These are phyloP conservation scores for Diversispora epigaea DNA, from an alignment of 192 early-diverging fungal species.

Conservation along the genomic window DNA sequence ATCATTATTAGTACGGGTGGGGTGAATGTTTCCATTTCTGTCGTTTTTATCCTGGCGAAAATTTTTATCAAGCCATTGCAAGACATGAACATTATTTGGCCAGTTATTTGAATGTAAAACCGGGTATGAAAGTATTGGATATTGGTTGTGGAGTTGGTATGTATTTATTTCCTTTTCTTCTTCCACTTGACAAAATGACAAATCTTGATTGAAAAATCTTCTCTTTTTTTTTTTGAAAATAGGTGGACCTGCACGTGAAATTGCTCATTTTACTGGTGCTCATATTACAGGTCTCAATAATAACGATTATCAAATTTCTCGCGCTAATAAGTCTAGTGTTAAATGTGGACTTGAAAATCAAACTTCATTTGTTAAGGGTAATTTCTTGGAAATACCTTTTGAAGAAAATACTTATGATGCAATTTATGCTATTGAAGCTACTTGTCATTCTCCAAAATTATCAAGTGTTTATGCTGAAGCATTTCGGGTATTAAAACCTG, in stretches of 20 bases:
- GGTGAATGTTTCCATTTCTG: constrained; percentile 92
- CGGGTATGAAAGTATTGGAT: constrained; percentile 78
- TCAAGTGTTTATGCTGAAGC: constrained; percentile 86
- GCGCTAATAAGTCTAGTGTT: constrained; percentile 71
- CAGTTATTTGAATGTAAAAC: constrained; percentile 64
- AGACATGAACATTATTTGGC: constrained; percentile 92
- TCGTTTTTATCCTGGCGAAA: constrained; percentile 72
- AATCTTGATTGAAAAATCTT: not conserved
- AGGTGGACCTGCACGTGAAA: constrained; percentile 93
- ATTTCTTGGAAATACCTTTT: constrained; percentile 90
- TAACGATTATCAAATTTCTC: constrained; percentile 90
- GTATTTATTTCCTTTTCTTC: constrained; percentile 22
- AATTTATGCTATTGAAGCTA: constrained; percentile 96
- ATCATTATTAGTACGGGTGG: constrained; percentile 63
- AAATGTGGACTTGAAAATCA: constrained; percentile 61
- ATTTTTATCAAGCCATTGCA: constrained; percentile 77
- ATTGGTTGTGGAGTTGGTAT: constrained; percentile 94
- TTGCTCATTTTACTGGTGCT: constrained; percentile 85
- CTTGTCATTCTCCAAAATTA: constrained; percentile 82
- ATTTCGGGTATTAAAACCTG: constrained; percentile 92
- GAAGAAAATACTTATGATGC: constrained; percentile 79
- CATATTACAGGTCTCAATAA: constrained; percentile 94
- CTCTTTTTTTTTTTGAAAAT: not conserved
- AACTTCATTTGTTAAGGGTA: constrained; percentile 66
- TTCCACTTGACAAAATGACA: no score